Base-by-base conservation (phyloP, 2,329 filamentous ascomycete species). In the Aspergillus persii region DNA sequence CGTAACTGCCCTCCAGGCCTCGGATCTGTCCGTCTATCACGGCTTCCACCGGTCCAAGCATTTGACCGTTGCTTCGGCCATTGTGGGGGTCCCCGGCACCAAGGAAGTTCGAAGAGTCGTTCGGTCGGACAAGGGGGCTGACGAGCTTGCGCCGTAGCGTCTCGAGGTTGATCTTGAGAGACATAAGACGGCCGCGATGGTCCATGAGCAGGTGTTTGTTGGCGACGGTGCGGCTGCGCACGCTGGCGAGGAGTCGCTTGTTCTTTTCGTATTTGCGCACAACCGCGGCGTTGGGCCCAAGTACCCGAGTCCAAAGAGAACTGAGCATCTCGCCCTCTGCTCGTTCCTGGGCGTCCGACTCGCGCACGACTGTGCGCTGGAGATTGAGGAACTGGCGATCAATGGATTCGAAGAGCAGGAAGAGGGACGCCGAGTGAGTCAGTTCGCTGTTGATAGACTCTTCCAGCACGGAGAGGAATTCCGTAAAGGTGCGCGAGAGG, bases 191-290 rank as follows among this genome's bases (percentile, higher is more conserved):
- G 61, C 89, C 87, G 68, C 96, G 95, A 75, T 97, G 93, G 68
- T 92, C 89, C 64, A 95, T 86, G 8, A 98, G 83, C 39, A 96
- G 84, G 63, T 87, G 86, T 77, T 97, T 97, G 79, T 97, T 96
- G 61, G 86, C 85, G 27, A 96, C 87, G 1, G 93, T 96, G 68
- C 89, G 90, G 59, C 89, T 86, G 63, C 92, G 87, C 58, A 98
- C 89, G 64, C 89, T 89, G 53, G 83, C 85, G 27, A 98, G 85
- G 0, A 97, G 82, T 53, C 87, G 83, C 62, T 89, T 89, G 80
- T 98, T 98, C 77, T 90, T 91, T 74, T 96, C 92, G 76, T 92
- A 97, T 75, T 97, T 97, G 71, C 86, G 85, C n/a, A 96, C 82
- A 65, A 89, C 84, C 49, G 82, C 83, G 7, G 89, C 87, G 69